A percentile compares a stretch with the other conserved stretches of the same genome.
These are phyloP conservation scores for Tetrapisispora nanseiensis DNA, from an alignment of 805 yeast species.

Conservation along the genomic window DNA sequence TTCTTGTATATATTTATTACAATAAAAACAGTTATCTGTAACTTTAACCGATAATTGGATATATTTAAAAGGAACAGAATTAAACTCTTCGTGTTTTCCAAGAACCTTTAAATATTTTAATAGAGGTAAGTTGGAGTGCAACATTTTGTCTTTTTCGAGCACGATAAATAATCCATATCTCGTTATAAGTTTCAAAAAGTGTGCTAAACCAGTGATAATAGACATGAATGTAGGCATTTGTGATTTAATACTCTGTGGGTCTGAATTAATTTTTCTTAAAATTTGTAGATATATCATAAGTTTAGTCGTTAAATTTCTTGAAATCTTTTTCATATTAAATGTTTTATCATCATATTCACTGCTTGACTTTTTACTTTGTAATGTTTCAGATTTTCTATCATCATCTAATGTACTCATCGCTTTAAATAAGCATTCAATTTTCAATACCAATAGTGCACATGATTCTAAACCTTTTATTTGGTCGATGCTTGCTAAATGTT, in stretches of 20 bases:
- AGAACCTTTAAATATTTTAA: constrained; percentile 52
- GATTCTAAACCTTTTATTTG: constrained; percentile 57
- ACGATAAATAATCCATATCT: constrained; percentile 74
- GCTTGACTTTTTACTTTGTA: too few species aligned
- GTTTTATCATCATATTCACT: background rate
- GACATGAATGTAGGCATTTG: constrained; percentile 56
- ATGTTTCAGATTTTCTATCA: background rate
- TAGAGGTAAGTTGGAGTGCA: constrained; percentile 50
- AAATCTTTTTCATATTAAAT: constrained; percentile 32
- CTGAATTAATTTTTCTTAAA: constrained; percentile 48
- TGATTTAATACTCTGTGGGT: constrained; percentile 23
- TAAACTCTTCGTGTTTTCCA: constrained; percentile 35
- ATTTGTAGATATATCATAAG: constrained; percentile 82
- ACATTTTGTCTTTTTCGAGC: constrained; percentile 50
- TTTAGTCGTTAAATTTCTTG: constrained; percentile 80
- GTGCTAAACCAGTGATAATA: constrained; percentile 84
- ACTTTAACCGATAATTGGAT: constrained; percentile 47
- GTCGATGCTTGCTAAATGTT: constrained; percentile 66
- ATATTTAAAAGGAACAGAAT: constrained; percentile 29
- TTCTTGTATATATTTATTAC: constrained; percentile 74
- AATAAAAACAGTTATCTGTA: constrained; percentile 65
- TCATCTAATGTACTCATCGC: constrained; percentile 51
- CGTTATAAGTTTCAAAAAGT: constrained; percentile 76
- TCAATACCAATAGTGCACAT: constrained; percentile 62
- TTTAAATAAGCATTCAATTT: constrained; percentile 64